Evolutionary conservation across 1,284 basidiomycete species (phyloP), one percentile per base, ranked within the genome.

Genomic region (Hemileia vastatrix): DNA sequence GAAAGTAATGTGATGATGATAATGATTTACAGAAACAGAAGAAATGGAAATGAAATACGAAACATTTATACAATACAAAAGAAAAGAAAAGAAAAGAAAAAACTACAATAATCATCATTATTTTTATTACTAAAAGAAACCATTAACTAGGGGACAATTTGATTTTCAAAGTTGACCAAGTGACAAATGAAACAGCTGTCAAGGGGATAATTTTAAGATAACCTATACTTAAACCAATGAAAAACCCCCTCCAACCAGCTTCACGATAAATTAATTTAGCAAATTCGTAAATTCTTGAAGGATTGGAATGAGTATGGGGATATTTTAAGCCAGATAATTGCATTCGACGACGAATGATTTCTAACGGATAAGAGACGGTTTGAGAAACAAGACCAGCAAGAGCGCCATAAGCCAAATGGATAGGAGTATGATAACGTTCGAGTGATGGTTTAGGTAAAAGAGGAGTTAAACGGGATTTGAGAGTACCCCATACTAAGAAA

Each of bases 141-240:
- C n/a, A n/a, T n/a, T n/a, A n/a, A n/a, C n/a, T n/a, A n/a, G n/a
- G n/a, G n/a, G n/a, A n/a, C n/a, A n/a, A n/a, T n/a, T n/a, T n/a
- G n/a, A 63, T 31, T 33, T 63, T 63, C 11, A 63, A 33, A 27
- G 48, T 55, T 15, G 60, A 63, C 60, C 60, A 63, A 19, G 60
- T 63, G 6, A 63, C 60, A 23, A 63, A 63, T 51, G 54, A 56
- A 19, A 63, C 64, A 77, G 77, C 76, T 75, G 88, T 95, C 92
- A 97, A 96, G 11, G 94, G 94, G 57, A 97, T 82, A n/a, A 96
- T 86, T 80, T 98, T 97, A 63, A 97, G 72, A 77, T 91, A 95
- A 0, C 95, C 95, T 68, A 98, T 90, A 63, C 85, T 85, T 67
- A 99, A 78, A 0, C 95, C 95, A 15, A 96, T 86, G 73, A 88